Base-by-base conservation (phyloP, 208 protist species). In the Trypanosoma caninum region DNA sequence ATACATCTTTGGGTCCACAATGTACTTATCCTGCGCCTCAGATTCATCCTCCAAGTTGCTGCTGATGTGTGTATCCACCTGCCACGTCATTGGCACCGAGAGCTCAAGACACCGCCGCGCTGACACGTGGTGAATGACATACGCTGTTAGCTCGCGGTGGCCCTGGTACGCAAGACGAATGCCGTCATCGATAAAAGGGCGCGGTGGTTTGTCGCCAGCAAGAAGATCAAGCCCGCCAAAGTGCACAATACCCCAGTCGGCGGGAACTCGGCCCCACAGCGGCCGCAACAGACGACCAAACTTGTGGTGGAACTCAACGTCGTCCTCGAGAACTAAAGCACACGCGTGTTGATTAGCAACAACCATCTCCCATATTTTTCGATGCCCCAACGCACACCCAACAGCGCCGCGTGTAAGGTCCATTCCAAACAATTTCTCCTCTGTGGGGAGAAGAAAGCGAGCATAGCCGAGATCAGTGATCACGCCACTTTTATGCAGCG, bases 401-500 rank as follows among this genome's bases (percentile, higher is more conserved):
- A 96, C 80, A n/a, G 84, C 91, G 14, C 91, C 91, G 6, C 41
- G 62, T 11, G 91, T 96, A 35, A 96, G 76, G 59, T 96, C 91
- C 91, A 96, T 94, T 23, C 91, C 91, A 53, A 93, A 96, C 3
- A 96, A 74, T 64, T 96, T 96, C 55, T 92, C 59, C 53, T 84
- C 82, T 18, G 60, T 59, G 0, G 91, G 87, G 1, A 93, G 74
- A 27, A 80, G 64, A 37, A 83, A 87, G 25, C 91, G 85, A 44
- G 74, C 22, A 37, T 87, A 84, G 41, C 87, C 91, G n/a, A 84
- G 35, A 18, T 91, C 79, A 1, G 77, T 93, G 40, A 96, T 45
- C 3, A 87, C 42, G 14, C 84, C 84, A 8, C 52, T 41, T 4
- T 30, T 22, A 53, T 76, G 66, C 16, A 96, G 70, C 27, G 45